Evolutionary conservation across 179 eudicot genomes (phyloP), one percentile per base, ranked within the genome.

Genomic region (Heliamphora pulchella): DNA sequence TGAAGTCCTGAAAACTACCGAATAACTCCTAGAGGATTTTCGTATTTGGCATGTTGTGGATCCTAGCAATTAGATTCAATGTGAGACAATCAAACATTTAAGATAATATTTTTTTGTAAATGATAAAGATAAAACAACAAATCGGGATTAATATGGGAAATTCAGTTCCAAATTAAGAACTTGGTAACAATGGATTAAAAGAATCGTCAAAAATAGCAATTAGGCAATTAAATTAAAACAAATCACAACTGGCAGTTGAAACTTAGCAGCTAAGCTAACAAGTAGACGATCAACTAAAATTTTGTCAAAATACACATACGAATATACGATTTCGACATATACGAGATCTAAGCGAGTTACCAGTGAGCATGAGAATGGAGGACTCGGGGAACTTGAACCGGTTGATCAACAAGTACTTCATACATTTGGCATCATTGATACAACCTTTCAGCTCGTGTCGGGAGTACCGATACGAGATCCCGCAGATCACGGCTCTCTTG

Each of bases 321-420:
- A 18, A 63, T 63, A 0, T 22, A 63, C 2, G 13, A 63, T 2
- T 63, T 59, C 50, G 11, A 66, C 8, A 2, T 39, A 9, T 9
- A 9, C 46, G 70, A 6, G 10, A 69, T 8, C 3, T 50, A 69
- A 69, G 22, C 5, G 41, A 58, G 44, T 65, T 84, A 94, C 98
- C 97, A n/a, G 94, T 92, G 55, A 94, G 96, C 98, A 91, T 94
- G 79, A 93, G 81, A 78, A 93, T 91, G 44, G 90, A 87, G 8
- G 92, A 89, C 48, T 91, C 83, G 7, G 97, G 89, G 61, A 89
- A 88, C 54, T 85, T 79, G 70, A 86, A 88, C 31, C 57, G 72
- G 76, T 86, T 81, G 66, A 83, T 47, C 58, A 87, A 75, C 81
- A 87, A 31, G 76, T 75, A 81, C 71, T 82, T 83, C 87, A 86